Evolutionary conservation across 2,329 filamentous ascomycete genomes (phyloP).

Genomic region (Fusarium succisae): DNA sequence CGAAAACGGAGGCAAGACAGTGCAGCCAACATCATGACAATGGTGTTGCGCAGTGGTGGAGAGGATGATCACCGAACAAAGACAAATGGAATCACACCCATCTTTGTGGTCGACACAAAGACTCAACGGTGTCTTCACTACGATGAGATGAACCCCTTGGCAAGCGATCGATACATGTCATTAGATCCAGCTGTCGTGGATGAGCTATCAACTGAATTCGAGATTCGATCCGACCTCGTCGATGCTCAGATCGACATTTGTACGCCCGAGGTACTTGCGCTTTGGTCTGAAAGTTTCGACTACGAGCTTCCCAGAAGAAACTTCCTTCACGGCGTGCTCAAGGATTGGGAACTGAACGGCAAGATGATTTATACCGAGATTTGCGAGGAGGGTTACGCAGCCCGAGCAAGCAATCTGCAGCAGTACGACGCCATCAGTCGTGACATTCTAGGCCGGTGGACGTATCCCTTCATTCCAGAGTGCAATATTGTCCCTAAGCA

Average conservation of each 20-base stretch:
- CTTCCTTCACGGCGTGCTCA: slow-evolving; percentile 90
- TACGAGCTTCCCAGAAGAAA: slow-evolving; percentile 90
- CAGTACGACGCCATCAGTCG: slow-evolving; percentile 90
- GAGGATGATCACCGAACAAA: slow-evolving; percentile 77
- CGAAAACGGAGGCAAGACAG: slow-evolving; percentile 81
- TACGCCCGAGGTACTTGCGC: slow-evolving; percentile 90
- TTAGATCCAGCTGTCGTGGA: slow-evolving; percentile 85
- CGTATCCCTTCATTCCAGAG: slow-evolving; percentile 88
- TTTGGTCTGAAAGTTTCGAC: slow-evolving; percentile 98
- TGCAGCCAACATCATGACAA: slow-evolving; percentile 97
- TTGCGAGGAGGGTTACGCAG: slow-evolving; percentile 83
- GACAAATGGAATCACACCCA: slow-evolving; percentile 75
- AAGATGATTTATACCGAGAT: slow-evolving; percentile 97
- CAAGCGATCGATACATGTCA: slow-evolving; percentile 71
- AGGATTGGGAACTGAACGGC: slow-evolving; percentile 96
- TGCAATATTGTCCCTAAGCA: slow-evolving; percentile 84
- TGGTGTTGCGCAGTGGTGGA: slow-evolving; percentile 84
- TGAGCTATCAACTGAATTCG: slow-evolving; percentile 74
- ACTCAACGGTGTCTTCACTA: slow-evolving; percentile 90
- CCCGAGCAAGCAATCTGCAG: slow-evolving; percentile 84
- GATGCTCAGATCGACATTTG: slow-evolving; percentile 98
- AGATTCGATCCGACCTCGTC: slow-evolving; percentile 86
- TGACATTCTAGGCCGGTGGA: slow-evolving; percentile 88
- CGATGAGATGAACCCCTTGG: slow-evolving; percentile 82
- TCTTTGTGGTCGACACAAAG: slow-evolving; percentile 86